Base-by-base conservation (phyloP, 1,284 basidiomycete species). In the Pterulicium gracile region DNA sequence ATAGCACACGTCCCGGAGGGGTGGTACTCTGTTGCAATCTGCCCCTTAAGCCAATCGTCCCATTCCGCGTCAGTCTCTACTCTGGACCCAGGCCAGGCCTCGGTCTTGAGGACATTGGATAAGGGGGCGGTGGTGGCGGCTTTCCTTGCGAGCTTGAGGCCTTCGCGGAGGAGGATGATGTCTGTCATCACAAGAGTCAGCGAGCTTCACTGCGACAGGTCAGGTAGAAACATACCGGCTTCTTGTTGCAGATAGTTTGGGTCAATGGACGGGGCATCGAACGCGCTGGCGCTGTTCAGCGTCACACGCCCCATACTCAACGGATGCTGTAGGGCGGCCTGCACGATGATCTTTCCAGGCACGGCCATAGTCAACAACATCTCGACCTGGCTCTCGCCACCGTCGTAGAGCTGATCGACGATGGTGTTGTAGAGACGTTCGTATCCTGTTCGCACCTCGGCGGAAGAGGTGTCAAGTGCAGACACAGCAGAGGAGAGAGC, bases 301-400 rank as follows among this genome's bases (percentile, higher is more conserved):
- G 61, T 63, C 3, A 68, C 42, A 1, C 56, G 56, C n/a, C 65
- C 66, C 43, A 62, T 60, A 39, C 65, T 62, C 49, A 21, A 32
- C 1, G 81, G 78, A 54, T 81, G 79, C 56, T 87, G 82, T 21
- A 84, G 58, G 0, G 81, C 82, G 3, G 75, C 74, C 57, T 86
- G 81, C 36, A 88, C 69, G 2, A 66, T 65, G 42, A 81, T 65
- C 14, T 61, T 61, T 42, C 65, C 62, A 0, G 69, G 63, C 3
- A 70, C 64, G 14, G 75, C 79, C 50, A 81, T 62, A 45, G 69
- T 70, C 42, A 84, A 60, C 22, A 84, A 59, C n/a, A 87, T 65
- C 60, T 87, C 81, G 21, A 82, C 64, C 52, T 77, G 69, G 0
- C 75, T 79, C 44, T 75, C 66, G 5, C 27, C 27, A 19, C 63